A percentile compares a stretch with the other conserved stretches of the same genome.
phyloP scores from a whole-genome alignment of 2,329 filamentous ascomycete species.

The Nemania sp. region DNA sequence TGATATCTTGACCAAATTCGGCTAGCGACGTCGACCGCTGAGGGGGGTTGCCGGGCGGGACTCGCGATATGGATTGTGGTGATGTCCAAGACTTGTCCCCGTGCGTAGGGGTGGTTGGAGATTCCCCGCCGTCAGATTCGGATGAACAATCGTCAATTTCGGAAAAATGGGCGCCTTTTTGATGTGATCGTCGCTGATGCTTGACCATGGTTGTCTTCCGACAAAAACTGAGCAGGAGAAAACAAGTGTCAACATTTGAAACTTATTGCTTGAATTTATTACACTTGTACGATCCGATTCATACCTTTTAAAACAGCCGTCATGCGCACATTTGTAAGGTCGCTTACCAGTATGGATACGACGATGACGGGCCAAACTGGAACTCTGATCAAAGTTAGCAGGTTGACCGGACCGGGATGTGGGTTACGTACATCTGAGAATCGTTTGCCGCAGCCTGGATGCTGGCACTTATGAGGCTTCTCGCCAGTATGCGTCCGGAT shows the following conservation, averaged over 20 bases:
- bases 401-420: background rate
- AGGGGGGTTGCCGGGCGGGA: constrained; percentile 45
- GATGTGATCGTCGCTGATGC: constrained; percentile 64
- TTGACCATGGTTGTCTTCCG: constrained; percentile 74
- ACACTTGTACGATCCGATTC: constrained; percentile 17
- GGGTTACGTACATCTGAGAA: constrained; percentile 66
- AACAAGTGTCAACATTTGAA: constrained; percentile 15
- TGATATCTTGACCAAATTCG: constrained; percentile 57
- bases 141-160: constrained; percentile 60
- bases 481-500: constrained; percentile 72
- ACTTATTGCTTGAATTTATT: too few relatives aligned
- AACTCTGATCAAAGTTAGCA: constrained; percentile 51
- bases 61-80: constrained; percentile 43
- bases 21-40: constrained; percentile 59
- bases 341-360: constrained; percentile 69
- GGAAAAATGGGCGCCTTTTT: constrained; percentile 59
- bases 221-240: constrained; percentile 58
- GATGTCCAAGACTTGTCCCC: constrained; percentile 56
- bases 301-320: constrained; percentile 65
- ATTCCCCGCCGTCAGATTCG: constrained; percentile 61
- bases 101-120: constrained; percentile 61
- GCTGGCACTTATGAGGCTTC: constrained; percentile 70
- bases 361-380: constrained; percentile 66
- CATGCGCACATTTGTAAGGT: constrained; percentile 65
- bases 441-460: constrained; percentile 66